These are phyloP conservation scores for Escovopsis weberi DNA, from an alignment of 2,329 filamentous ascomycete species.

Conservation along the genomic window DNA sequence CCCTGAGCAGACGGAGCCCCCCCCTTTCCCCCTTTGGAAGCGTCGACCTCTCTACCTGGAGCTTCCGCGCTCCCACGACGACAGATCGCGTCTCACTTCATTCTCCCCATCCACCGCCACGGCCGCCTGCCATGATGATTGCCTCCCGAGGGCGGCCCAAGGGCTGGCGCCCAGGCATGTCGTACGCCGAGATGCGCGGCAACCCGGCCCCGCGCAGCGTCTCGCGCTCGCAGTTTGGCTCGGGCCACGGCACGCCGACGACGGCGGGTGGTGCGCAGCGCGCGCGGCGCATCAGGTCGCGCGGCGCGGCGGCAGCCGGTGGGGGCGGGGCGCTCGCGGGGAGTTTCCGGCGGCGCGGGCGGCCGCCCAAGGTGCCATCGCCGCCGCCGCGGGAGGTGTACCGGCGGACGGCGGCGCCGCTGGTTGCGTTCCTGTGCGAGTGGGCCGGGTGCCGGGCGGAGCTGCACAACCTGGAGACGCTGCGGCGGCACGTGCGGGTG, in stretches of 20 bases:
- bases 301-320: not conserved
- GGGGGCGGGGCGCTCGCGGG: too few relatives aligned
- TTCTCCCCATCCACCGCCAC: not conserved
- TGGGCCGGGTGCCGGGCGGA: constrained; percentile 45
- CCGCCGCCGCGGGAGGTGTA: constrained; percentile 28
- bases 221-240: too few relatives aligned
- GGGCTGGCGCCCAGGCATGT: constrained; percentile 24
- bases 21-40: too few relatives aligned
- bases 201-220: not conserved
- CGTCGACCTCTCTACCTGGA: too few relatives aligned
- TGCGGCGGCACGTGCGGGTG: constrained; percentile 36
- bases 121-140: not conserved
- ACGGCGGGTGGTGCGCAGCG: too few relatives aligned
- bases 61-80: not conserved
- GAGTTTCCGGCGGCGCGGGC: constrained; percentile 21
- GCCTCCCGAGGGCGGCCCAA: constrained; percentile 29
- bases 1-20: too few relatives aligned
- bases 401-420: constrained; percentile 25
- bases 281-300: not conserved
- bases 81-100: not conserved
- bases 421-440: constrained; percentile 42
- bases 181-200: constrained; percentile 12
- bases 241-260: too few relatives aligned
- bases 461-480: constrained; percentile 46
- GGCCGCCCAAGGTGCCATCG: constrained; percentile 24